A percentile compares a stretch with the other conserved stretches of the same genome.
Conservation (phyloP, 257 asterid genomes). For the Agastache rugosa region DNA sequence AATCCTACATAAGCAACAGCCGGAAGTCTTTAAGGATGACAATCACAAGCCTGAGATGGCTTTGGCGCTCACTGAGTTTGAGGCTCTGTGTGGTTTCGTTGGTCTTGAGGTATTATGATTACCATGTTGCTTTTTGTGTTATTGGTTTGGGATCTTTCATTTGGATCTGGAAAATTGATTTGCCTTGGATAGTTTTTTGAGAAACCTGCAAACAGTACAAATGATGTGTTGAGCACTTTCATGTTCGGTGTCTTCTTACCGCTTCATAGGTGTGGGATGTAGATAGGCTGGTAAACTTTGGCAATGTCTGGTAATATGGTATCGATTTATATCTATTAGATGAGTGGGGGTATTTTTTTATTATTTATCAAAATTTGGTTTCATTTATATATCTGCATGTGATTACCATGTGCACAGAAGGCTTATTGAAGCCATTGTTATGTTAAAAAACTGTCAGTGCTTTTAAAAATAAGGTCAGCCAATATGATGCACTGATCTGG, state of each 20-base stretch:
- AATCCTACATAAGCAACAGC: constrained; percentile 69
- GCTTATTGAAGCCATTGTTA: constrained; percentile 12
- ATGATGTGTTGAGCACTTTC: background rate
- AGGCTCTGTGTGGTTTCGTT: constrained; percentile 87
- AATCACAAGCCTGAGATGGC: constrained; percentile 99
- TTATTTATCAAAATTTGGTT: constrained; percentile 14
- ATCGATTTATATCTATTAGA: constrained; percentile 10
- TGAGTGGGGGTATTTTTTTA: constrained; percentile 8
- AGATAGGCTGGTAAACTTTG: constrained; percentile 24
- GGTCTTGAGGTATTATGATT: constrained; percentile 63
- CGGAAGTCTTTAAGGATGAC: constrained; percentile 76
- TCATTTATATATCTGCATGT: constrained; percentile 22
- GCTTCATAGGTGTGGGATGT: constrained; percentile 21
- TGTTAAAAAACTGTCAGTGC: constrained; percentile 8
- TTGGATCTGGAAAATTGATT: constrained; percentile 27
- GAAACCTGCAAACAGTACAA: background rate
- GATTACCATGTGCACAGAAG: constrained; percentile 28
- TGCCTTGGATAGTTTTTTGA: background rate
- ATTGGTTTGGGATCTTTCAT: background rate
- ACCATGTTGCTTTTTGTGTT: constrained; percentile 10
- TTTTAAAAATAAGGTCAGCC: constrained; percentile 12
- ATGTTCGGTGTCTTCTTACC: background rate
- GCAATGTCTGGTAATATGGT: background rate
- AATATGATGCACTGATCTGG: constrained; percentile 9
- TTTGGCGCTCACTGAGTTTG: constrained; percentile 81